phyloP scores from a whole-genome alignment of 768 basidiomycete species.

The Termitomyces sp. region DNA sequence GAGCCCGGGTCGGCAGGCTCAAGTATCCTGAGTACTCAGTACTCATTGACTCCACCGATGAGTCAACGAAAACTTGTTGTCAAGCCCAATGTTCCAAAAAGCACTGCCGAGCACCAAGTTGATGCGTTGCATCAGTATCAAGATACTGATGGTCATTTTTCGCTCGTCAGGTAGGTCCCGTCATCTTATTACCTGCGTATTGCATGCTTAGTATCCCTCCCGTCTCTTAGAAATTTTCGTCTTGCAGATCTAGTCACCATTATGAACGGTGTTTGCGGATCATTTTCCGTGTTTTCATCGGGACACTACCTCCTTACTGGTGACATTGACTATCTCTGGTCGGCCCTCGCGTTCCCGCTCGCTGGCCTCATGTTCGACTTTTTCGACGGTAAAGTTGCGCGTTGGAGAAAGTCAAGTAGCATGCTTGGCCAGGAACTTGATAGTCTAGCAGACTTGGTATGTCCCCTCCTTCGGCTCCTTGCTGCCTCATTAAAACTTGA shows the following conservation, averaged over 20 bases:
- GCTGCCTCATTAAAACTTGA: background rate
- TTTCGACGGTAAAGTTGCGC: slow-evolving; percentile 94
- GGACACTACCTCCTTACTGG: slow-evolving; percentile 82
- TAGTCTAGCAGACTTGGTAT: slow-evolving; percentile 90
- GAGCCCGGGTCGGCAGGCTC: background rate
- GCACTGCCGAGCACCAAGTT: slow-evolving; percentile 18
- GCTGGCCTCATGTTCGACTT: slow-evolving; percentile 98
- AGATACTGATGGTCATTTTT: slow-evolving; percentile 93
- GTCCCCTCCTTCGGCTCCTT: slow-evolving; percentile 20
- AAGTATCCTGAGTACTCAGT: background rate
- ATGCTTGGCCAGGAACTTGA: slow-evolving; percentile 98
- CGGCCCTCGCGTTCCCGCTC: slow-evolving; percentile 83
- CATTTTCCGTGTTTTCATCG: slow-evolving; percentile 90
- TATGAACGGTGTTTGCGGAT: slow-evolving; percentile 98
- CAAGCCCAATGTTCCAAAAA: slow-evolving; percentile 19
- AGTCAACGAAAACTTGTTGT: slow-evolving; percentile 42
- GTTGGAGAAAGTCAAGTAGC: slow-evolving; percentile 94
- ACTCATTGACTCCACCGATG: slow-evolving; percentile 27
- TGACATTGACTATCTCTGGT: slow-evolving; percentile 77
- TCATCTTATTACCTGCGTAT: slow-evolving; percentile 11
- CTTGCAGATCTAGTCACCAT: slow-evolving; percentile 97
- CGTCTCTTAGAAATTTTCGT: slow-evolving; percentile 80
- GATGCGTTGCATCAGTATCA: slow-evolving; percentile 74
- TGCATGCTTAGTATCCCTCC: slow-evolving; percentile 4
- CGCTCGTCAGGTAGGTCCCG: slow-evolving; percentile 77